phyloP scores from a whole-genome alignment of 1,284 basidiomycete genomes.

The Cutaneotrichosporon mucoides region DNA sequence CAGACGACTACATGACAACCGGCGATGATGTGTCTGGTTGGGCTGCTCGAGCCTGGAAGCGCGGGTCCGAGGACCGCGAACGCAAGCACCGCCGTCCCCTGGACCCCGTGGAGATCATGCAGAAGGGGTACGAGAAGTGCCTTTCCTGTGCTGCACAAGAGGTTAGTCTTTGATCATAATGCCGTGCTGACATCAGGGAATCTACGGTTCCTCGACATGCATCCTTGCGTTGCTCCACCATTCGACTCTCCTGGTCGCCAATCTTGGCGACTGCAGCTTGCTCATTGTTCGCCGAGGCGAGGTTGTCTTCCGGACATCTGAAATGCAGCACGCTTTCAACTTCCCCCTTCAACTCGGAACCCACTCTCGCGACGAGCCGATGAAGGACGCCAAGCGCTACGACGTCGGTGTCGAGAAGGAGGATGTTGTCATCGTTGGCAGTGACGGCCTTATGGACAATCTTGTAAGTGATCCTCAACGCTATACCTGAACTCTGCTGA shows the following conservation, averaged over 20 bases:
- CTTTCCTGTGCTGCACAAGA: constrained; percentile 49
- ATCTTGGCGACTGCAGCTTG: constrained; percentile 87
- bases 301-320: constrained; percentile 80
- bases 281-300: constrained; percentile 74
- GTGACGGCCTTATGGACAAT: constrained; percentile 89
- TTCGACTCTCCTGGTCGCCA: constrained; percentile 80
- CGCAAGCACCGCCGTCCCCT: constrained; percentile 29
- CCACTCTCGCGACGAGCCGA: constrained; percentile 63
- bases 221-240: constrained; percentile 58
- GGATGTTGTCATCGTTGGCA: constrained; percentile 85
- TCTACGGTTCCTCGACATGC: constrained; percentile 56
- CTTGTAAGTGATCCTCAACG: constrained; percentile 48
- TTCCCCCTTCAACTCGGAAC: constrained; percentile 78
- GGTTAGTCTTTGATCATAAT: constrained; percentile 27
- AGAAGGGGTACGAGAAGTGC: constrained; percentile 57
- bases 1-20: constrained; percentile 29
- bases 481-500: neutral
- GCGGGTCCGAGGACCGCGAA: constrained; percentile 1
- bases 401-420: constrained; percentile 74
- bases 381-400: constrained; percentile 65
- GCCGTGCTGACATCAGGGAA: constrained; percentile 43
- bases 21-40: constrained; percentile 16
- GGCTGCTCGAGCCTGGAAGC: constrained; percentile 23
- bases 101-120: constrained; percentile 58
- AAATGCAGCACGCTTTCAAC: constrained; percentile 97